Evolutionary conservation across 495 filamentous ascomycete genomes (phyloP), one percentile per base, ranked within the genome.

Genomic region (Trichodelitschia bisporula): DNA sequence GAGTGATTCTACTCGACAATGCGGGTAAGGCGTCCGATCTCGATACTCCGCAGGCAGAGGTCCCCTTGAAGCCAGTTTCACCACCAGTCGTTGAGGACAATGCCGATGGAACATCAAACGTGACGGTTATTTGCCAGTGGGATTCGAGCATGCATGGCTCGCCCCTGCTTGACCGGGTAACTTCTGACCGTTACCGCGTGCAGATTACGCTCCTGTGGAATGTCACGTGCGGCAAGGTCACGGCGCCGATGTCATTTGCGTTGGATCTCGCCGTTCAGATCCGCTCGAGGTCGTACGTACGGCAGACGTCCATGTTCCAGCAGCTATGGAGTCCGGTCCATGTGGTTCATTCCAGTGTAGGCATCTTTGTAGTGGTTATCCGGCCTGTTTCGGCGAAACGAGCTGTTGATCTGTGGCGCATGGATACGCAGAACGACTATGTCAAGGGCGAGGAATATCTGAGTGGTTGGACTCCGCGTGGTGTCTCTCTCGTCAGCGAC

Each of bases 141-240:
- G 89, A 95, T 47, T 95, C 89, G 0, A 84, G 77, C 43, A 60
- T 84, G 35, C 86, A 99, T 45, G 68, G 66, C 34, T 99, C 86
- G 12, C 59, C 86, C 15, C 58, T 93, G 6, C 69, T 99, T 6
- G 82, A 95, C 45, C 67, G 82, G 13, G 71, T 75, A 8, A 95
- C 86, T 11, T 66, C 77, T 8, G 80, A 92, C 31, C 83, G 78
- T 43, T 86, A 90, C 44, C 72, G 72, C 19, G 76, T 99, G 4
- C 83, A 91, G 47, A 70, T 92, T 47, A 72, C 72, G 2, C 50
- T 95, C 9, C 62, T 64, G 20, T 90, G 78, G 73, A 72, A 90
- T 41, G 66, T 95, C 4, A 56, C 57, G 31, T 83, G 79, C 4
- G 61, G 68, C 20, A 78, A 76, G 38, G 56, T 93, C 12, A 66